phyloP scores from a whole-genome alignment of 177 flowering plant species.

The Telopea speciosissima region DNA sequence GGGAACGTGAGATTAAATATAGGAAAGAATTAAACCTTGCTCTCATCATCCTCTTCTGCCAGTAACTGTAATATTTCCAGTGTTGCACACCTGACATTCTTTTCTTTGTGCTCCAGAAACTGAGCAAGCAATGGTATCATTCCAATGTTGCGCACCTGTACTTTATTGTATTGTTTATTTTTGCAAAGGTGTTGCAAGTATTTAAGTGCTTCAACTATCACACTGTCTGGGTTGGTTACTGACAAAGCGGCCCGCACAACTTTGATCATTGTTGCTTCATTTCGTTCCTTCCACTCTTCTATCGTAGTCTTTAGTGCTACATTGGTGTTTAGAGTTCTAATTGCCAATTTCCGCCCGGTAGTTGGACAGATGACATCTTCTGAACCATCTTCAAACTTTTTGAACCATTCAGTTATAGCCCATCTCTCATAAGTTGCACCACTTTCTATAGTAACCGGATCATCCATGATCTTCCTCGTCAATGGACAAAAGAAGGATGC shows the following conservation, averaged over 20 bases:
- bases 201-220: conserved; percentile 59
- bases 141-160: conserved; percentile 37
- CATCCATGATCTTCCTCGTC: conserved; percentile 68
- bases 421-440: conserved; percentile 67
- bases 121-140: conserved; percentile 44
- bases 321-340: conserved; percentile 37
- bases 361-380: conserved; percentile 46
- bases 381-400: conserved; percentile 18
- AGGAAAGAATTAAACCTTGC: conserved; percentile 34
- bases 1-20: no score
- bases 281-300: conserved; percentile 69
- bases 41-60: conserved; percentile 45
- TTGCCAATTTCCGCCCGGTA: conserved; percentile 41
- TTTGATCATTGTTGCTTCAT: conserved; percentile 56
- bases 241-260: conserved; percentile 57
- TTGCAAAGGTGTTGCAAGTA: conserved; percentile 47
- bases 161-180: conserved; percentile 33
- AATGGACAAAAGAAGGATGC: conserved; percentile 68
- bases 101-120: conserved; percentile 36
- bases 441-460: conserved; percentile 65
- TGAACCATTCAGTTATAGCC: conserved; percentile 54
- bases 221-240: conserved; percentile 47
- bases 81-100: conserved; percentile 39
- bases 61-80: conserved; percentile 36
- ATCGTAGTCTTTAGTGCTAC: conserved; percentile 60